Evolutionary conservation across 768 basidiomycete species (phyloP).

Genomic region (Mrakia hoshinonis): DNA sequence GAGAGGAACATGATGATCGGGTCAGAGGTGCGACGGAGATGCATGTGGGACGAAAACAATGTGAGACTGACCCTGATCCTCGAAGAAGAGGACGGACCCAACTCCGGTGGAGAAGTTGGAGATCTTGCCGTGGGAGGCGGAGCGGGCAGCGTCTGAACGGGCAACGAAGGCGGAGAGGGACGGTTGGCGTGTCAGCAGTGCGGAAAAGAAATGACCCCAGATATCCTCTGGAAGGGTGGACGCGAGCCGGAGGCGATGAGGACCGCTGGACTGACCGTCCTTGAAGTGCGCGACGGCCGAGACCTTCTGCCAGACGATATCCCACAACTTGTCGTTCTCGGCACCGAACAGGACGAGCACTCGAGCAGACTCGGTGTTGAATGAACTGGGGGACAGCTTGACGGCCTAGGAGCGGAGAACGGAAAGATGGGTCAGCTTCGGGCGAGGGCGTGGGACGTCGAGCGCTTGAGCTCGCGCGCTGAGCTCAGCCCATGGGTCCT

Average conservation of each 20-base stretch:
- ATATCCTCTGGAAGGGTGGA: background rate
- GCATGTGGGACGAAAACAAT: background rate
- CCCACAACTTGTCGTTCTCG: conserved; percentile 38
- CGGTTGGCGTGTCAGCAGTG: too few relatives aligned
- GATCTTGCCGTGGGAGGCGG: conserved; percentile 31
- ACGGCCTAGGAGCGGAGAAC: background rate
- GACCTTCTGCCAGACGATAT: conserved; percentile 26
- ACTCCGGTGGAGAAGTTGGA: conserved; percentile 36
- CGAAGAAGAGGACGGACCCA: conserved; percentile 43
- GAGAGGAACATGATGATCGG: background rate
- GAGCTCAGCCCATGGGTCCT: too few relatives aligned
- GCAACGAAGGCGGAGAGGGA: background rate
- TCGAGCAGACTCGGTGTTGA: conserved; percentile 41
- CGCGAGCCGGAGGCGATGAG: too few relatives aligned
- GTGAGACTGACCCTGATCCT: conserved; percentile 34
- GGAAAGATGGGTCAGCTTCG: background rate
- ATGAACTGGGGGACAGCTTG: conserved; percentile 12
- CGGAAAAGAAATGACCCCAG: background rate
- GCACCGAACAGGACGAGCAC: conserved; percentile 39
- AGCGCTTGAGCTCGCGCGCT: background rate
- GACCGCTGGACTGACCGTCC: conserved; percentile 1
- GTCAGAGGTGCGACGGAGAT: background rate
- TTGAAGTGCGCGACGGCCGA: conserved; percentile 5
- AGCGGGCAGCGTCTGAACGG: background rate
- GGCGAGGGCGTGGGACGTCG: too few relatives aligned